phyloP scores from a whole-genome alignment of 768 basidiomycete genomes.

The Collybia sordida region DNA sequence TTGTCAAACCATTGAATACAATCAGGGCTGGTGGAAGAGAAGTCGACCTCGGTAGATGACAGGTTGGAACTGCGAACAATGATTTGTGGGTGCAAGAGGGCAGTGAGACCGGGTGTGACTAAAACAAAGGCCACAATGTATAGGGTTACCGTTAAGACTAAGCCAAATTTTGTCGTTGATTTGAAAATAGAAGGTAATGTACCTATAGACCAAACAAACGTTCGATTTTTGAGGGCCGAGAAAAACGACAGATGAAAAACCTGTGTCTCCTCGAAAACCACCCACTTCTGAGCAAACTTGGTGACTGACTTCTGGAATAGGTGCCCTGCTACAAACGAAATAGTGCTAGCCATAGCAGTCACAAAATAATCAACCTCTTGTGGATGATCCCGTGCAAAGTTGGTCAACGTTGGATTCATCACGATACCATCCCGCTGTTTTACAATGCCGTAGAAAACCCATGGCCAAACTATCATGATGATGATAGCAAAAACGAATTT shows the following conservation, averaged over 20 bases:
- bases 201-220: no score
- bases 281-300: background rate
- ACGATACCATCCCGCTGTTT: conserved; percentile 7
- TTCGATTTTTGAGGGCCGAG: no score
- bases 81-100: conserved; percentile 1
- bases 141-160: background rate
- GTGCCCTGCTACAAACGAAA: background rate
- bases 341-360: background rate
- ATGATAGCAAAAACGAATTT: no score
- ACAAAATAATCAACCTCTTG: no score
- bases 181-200: background rate
- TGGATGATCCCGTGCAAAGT: background rate
- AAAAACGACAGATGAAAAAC: background rate
- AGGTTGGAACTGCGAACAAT: conserved; percentile 9
- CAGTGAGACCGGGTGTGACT: background rate
- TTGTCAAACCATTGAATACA: conserved; percentile 12
- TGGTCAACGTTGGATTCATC: background rate
- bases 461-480: no score
- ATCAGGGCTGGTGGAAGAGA: conserved; percentile 11
- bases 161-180: background rate
- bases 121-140: background rate
- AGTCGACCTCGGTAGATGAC: conserved; percentile 16
- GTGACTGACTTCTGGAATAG: background rate
- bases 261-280: background rate
- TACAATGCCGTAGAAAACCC: no score